Percentiles rank a stretch among this genome's conserved stretches.
These are phyloP conservation scores for Acephala macrosclerotiorum DNA, from an alignment of 2,329 filamentous ascomycete genomes.

Conservation along the genomic window DNA sequence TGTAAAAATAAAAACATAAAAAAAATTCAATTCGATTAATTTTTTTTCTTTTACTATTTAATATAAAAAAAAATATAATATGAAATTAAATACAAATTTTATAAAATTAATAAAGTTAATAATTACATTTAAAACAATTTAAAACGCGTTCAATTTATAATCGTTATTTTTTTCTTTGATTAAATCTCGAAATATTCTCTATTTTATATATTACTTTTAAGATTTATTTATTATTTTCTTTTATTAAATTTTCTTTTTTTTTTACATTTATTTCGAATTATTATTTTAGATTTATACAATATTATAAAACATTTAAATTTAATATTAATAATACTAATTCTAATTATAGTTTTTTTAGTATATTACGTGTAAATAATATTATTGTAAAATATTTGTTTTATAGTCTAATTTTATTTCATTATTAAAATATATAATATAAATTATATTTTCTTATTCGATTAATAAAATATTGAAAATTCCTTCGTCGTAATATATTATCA, in stretches of 20 bases:
- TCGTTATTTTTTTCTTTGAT: conserved; percentile 28
- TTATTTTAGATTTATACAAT: conserved; percentile 24
- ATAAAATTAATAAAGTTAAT: conserved; percentile 30
- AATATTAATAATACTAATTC: conserved; percentile 4
- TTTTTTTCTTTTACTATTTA: conserved; percentile 34
- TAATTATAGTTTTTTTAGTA: not conserved
- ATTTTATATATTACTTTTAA: conserved; percentile 24
- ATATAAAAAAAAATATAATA: conserved; percentile 33
- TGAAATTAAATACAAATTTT: conserved; percentile 31
- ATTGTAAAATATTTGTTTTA: not conserved
- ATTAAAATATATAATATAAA: too few species aligned
- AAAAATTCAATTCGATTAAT: conserved; percentile 29
- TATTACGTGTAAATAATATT: not conserved
- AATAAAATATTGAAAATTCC: not conserved
- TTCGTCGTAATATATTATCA: not conserved
- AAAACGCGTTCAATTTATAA: conserved; percentile 29
- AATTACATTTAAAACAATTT: conserved; percentile 29
- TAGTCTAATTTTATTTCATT: too few species aligned
- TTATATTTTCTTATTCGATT: not conserved
- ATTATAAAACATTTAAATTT: conserved; percentile 20
- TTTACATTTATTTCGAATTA: conserved; percentile 23
- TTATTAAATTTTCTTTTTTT: conserved; percentile 28
- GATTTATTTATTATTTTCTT: conserved; percentile 30
- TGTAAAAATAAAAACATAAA: conserved; percentile 25
- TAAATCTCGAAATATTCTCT: conserved; percentile 24